Evolutionary conservation across 2,329 filamentous ascomycete genomes (phyloP).

Genomic region (Verticillium nonalfalfae): DNA sequence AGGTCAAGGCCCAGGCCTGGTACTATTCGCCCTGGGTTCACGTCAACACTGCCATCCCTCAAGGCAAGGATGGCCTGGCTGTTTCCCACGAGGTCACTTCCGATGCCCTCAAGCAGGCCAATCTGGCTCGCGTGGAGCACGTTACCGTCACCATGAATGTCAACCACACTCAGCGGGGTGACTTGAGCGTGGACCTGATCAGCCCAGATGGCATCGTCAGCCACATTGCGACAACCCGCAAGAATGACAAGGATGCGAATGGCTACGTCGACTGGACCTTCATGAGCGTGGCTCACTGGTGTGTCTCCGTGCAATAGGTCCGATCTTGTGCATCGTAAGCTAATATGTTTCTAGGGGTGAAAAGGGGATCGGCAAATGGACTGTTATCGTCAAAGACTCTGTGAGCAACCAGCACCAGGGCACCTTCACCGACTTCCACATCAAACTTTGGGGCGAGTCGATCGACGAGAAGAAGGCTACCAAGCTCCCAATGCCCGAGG

Average conservation of each 20-base stretch:
- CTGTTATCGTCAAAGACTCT: slow-evolving; percentile 80
- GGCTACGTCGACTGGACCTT: slow-evolving; percentile 98
- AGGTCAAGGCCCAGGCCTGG: slow-evolving; percentile 95
- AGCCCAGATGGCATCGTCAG: slow-evolving; percentile 79
- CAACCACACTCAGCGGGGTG: slow-evolving; percentile 77
- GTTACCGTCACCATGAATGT: slow-evolving; percentile 98
- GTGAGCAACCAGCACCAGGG: slow-evolving; percentile 70
- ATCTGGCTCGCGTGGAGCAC: slow-evolving; percentile 83
- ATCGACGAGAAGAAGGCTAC: slow-evolving; percentile 69
- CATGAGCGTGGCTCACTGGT: slow-evolving; percentile 97
- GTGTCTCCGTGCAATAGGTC: slow-evolving; percentile 23
- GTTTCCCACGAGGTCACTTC: slow-evolving; percentile 77
- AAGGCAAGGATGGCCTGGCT: slow-evolving; percentile 73
- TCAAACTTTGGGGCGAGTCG: slow-evolving; percentile 89
- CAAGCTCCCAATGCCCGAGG: slow-evolving; percentile 73
- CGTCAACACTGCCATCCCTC: slow-evolving; percentile 77
- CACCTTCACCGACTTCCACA: slow-evolving; percentile 81
- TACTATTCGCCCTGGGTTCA: slow-evolving; percentile 90
- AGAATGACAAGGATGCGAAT: slow-evolving; percentile 54
- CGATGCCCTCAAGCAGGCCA: slow-evolving; percentile 74
- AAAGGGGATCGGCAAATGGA: slow-evolving; percentile 82
- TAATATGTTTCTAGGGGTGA: slow-evolving; percentile 61
- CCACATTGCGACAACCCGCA: slow-evolving; percentile 72
- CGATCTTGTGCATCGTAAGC: not conserved
- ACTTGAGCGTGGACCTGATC: slow-evolving; percentile 85